A percentile compares a stretch with the other conserved stretches of the same genome.
Evolutionary conservation across 768 basidiomycete genomes (phyloP).

Genomic region (Phlebiopsis flavidoalba): DNA sequence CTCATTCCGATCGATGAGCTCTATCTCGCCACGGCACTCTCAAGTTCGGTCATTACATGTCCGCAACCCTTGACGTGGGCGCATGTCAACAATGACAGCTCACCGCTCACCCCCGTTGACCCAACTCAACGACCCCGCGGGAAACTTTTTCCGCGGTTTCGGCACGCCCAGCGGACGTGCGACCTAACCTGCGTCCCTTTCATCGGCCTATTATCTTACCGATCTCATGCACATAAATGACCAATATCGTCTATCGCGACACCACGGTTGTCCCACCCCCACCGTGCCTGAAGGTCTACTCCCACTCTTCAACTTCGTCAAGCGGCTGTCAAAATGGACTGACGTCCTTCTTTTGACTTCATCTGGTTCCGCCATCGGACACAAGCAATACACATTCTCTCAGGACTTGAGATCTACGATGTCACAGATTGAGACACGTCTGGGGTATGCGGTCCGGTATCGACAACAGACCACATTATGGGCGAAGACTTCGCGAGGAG

Average conservation of each 20-base stretch:
- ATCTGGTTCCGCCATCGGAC: constrained; percentile 60
- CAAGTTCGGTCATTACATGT: constrained; percentile 51
- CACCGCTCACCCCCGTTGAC: constrained; percentile 47
- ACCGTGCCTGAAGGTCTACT: constrained; percentile 11
- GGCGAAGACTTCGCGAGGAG: constrained; percentile 54
- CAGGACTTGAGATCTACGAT: constrained; percentile 41
- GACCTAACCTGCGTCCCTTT: constrained; percentile 63
- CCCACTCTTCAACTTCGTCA: constrained; percentile 40
- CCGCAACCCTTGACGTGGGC: constrained; percentile 64
- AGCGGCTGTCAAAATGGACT: constrained; percentile 51
- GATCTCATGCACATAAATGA: constrained; percentile 54
- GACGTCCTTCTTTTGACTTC: constrained; percentile 45
- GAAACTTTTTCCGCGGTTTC: constrained; percentile 55
- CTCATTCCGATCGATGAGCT: constrained; percentile 62
- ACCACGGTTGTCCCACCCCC: constrained; percentile 21
- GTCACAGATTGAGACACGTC: constrained; percentile 42
- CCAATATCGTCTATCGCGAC: constrained; percentile 34
- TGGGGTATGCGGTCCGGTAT: constrained; percentile 35
- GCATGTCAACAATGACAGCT: constrained; percentile 48
- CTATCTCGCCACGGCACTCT: constrained; percentile 59
- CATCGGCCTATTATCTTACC: constrained; percentile 55
- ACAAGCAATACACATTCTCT: constrained; percentile 41
- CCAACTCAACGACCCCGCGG: constrained; percentile 53
- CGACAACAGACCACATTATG: constrained; percentile 52
- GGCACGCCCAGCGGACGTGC: constrained; percentile 35